Evolutionary conservation across 495 filamentous ascomycete species (phyloP), one percentile per base, ranked within the genome.

Genomic region (Tuber umbilicatum): DNA sequence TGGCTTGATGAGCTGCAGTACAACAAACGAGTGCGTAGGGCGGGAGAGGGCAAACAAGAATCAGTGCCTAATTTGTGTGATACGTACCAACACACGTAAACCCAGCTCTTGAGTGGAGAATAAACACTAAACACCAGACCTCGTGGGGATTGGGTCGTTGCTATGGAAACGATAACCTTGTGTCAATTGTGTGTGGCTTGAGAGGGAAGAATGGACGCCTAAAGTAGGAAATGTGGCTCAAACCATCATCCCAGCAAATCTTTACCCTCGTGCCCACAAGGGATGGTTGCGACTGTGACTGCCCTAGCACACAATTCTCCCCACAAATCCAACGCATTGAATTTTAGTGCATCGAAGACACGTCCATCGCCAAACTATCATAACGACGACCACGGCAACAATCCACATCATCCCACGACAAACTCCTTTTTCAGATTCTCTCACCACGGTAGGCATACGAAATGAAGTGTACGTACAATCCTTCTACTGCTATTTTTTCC

Each of bases 381-480:
- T n/a, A n/a, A n/a, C 75, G 17, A 77, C n/a, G 71, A 41, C 77
- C 45, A 74, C 76, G 76, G 77, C 76, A 70, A 74, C 71, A 76
- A 67, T 70, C n/a, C 68, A 70, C 67, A 72, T 50, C 55, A 75
- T 67, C 50, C 40, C 75, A 75, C 74, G 74, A 80, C 69, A 68
- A 43, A 73, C 50, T 55, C 31, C 47, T 60, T 45, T 64, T 64
- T 47, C 69, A 74, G 74, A 82, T 78, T 73, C 69, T 70, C 40
- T 60, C 45, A 69, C 73, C 70, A 21, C 73, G 31, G 68, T 43
- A 72, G 71, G 73, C 73, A 69, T 80, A 75, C 75, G 80, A 82
- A 73, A 82, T 82, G 81, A 82, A 82, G 80, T 82, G 81, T 82
- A 82, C 70, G 80, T 81, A 68, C 67, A 64, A 60, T 31, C 74